A percentile compares a stretch with the other conserved stretches of the same genome.
These are phyloP conservation scores for Trichoderma harzianum DNA, from an alignment of 2,329 filamentous ascomycete genomes.

Conservation along the genomic window DNA sequence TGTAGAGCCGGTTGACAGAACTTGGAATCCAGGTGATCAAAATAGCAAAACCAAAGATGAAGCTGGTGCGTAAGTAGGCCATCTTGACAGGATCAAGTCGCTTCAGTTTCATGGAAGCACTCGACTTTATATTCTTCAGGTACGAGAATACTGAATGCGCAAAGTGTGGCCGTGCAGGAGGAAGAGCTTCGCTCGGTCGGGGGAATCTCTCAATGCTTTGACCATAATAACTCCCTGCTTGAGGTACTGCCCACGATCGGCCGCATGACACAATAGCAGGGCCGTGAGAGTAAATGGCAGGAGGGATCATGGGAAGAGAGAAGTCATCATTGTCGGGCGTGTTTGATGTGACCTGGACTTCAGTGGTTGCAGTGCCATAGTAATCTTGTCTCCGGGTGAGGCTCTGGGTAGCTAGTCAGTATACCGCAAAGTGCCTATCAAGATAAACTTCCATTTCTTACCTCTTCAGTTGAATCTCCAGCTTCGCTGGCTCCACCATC, in stretches of 20 bases:
- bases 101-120: conserved; percentile 32
- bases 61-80: conserved; percentile 57
- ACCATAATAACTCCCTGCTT: conserved; percentile 19
- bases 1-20: conserved; percentile 70
- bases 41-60: conserved; percentile 58
- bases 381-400: conserved; percentile 30
- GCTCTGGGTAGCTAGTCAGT: conserved; percentile 27
- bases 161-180: conserved; percentile 22
- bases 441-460: conserved; percentile 9
- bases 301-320: conserved; percentile 19
- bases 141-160: conserved; percentile 22
- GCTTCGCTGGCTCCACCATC: conserved; percentile 27
- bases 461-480: conserved; percentile 35
- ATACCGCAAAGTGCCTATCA: background rate
- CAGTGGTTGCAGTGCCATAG: conserved; percentile 49
- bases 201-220: background rate
- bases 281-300: conserved; percentile 4
- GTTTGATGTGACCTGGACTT: conserved; percentile 44
- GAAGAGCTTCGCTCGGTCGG: conserved; percentile 31
- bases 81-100: conserved; percentile 54
- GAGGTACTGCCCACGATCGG: conserved; percentile 26
- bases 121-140: conserved; percentile 28
- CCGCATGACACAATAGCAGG: conserved; percentile 5
- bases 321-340: conserved; percentile 20
- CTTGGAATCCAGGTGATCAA: conserved; percentile 62